A percentile compares a stretch with the other conserved stretches of the same genome.
These are phyloP conservation scores for Rhodosorus marinus DNA, from an alignment of 23 red algal species.

Conservation along the genomic window DNA sequence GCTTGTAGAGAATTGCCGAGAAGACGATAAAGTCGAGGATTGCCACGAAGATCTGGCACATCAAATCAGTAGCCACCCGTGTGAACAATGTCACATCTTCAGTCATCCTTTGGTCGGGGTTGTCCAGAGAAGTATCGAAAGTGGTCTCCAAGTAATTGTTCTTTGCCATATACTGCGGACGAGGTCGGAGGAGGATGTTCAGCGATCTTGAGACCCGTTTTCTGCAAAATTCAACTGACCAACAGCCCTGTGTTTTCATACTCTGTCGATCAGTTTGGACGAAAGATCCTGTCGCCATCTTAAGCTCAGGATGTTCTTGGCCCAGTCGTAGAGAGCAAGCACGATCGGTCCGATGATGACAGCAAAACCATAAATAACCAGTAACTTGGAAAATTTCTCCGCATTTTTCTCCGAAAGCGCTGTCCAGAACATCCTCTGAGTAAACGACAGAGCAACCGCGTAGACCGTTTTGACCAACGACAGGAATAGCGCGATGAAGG, in stretches of 20 bases:
- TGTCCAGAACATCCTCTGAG: conserved; percentile 84
- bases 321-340: conserved; percentile 59
- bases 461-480: conserved; percentile 69
- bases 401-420: conserved; percentile 41
- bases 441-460: conserved; percentile 62
- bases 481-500: conserved; percentile 33
- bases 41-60: conserved; percentile 47
- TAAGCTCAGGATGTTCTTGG: conserved; percentile 33
- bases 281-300: too few relatives aligned
- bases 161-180: too few relatives aligned
- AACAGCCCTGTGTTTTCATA: too few relatives aligned
- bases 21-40: conserved; percentile 81
- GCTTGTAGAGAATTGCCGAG: conserved; percentile 57
- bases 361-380: conserved; percentile 41
- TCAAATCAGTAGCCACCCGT: conserved; percentile 42
- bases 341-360: conserved; percentile 62
- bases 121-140: too few relatives aligned
- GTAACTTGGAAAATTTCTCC: conserved; percentile 40
- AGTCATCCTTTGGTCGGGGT: conserved; percentile 73
- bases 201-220: too few relatives aligned
- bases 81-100: conserved; percentile 87
- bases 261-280: too few relatives aligned
- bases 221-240: too few relatives aligned
- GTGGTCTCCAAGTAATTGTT: too few relatives aligned
- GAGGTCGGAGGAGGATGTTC: too few relatives aligned